Conservation (phyloP, 352 stramenopile genomes). For the Globisporangium spinosum region DNA sequence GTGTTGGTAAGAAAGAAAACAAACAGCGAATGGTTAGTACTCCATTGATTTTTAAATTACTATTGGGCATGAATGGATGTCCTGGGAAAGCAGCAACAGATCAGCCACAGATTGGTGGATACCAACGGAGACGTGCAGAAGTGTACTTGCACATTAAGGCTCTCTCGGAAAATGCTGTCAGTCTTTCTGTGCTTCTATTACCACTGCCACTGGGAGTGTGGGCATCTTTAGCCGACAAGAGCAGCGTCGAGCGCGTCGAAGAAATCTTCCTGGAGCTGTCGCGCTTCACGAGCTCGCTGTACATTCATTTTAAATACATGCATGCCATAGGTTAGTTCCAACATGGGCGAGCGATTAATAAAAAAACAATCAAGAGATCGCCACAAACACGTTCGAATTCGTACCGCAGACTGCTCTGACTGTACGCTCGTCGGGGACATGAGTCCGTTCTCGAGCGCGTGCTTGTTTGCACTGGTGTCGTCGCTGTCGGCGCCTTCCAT, state of each 20-base stretch:
- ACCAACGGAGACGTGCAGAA: no score
- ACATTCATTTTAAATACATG: neutral
- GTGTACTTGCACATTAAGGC: no score
- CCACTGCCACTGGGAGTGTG: no score
- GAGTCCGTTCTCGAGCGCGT: slow-evolving; percentile 17
- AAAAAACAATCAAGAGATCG: no score
- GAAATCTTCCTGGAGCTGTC: slow-evolving; percentile 63
- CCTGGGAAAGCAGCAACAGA: neutral
- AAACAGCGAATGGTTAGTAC: neutral
- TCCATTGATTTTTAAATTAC: neutral
- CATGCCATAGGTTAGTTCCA: neutral
- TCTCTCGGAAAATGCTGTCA: no score
- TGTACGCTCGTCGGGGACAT: slow-evolving; percentile 19
- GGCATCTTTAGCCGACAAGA: slow-evolving; percentile 21
- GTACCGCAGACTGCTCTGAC: slow-evolving; percentile 40
- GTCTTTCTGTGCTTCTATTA: no score
- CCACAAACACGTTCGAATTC: neutral
- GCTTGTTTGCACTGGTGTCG: slow-evolving; percentile 12
- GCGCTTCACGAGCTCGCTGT: slow-evolving; percentile 35
- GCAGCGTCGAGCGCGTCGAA: slow-evolving; percentile 53
- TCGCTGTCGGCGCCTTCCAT: slow-evolving; percentile 20
- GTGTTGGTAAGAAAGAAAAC: neutral
- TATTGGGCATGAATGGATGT: neutral
- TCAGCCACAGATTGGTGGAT: no score
- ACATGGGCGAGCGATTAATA: no score